A percentile compares a stretch with the other conserved stretches of the same genome.
Conservation (phyloP, 73 alveolate genomes). For the Durusdinium trenchii region DNA sequence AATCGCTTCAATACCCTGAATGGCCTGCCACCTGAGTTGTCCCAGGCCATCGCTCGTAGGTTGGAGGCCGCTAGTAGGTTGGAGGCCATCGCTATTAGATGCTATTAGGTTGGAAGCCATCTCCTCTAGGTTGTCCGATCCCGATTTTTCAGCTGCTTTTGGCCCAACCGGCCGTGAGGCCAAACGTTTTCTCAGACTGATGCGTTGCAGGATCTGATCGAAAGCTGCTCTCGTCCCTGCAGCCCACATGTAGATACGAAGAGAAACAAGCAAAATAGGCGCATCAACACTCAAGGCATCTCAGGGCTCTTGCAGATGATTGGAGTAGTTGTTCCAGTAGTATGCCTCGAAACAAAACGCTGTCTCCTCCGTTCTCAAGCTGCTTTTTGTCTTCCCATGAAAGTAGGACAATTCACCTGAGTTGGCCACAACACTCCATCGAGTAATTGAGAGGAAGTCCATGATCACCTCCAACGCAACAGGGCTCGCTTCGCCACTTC, state of each 20-base stretch:
- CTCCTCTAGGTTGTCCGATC: not conserved
- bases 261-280: not conserved
- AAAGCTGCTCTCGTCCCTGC: not conserved
- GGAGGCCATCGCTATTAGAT: not conserved
- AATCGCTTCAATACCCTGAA: not conserved
- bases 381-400: not conserved
- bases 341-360: not conserved
- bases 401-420: not conserved
- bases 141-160: not conserved
- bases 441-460: slow-evolving; percentile 3
- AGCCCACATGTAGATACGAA: not conserved
- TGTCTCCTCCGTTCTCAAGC: not conserved
- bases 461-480: not conserved
- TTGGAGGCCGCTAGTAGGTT: not conserved
- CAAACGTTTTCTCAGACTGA: not conserved
- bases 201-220: not conserved
- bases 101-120: not conserved
- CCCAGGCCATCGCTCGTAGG: too few relatives aligned
- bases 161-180: not conserved
- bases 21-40: not conserved
- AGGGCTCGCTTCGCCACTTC: not conserved
- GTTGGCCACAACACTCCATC: slow-evolving; percentile 10
- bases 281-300: not conserved
- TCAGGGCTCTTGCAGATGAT: not conserved
- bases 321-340: not conserved